phyloP scores from a whole-genome alignment of 2,329 filamentous ascomycete genomes.

The Epichloe sp. region DNA sequence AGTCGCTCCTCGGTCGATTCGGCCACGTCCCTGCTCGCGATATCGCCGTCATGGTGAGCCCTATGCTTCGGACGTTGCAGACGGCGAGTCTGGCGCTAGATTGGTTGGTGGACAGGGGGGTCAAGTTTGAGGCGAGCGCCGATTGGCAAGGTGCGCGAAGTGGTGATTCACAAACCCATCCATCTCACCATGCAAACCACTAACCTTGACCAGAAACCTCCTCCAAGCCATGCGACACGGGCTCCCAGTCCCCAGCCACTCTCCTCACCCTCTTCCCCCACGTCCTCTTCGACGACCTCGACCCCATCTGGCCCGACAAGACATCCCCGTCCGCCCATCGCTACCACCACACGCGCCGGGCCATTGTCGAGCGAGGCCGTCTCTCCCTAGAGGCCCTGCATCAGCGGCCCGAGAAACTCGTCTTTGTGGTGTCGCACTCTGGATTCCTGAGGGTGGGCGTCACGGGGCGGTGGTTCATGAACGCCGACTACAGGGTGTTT shows the following conservation, averaged over 20 bases:
- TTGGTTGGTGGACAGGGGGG: constrained; percentile 41
- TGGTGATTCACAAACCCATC: background rate
- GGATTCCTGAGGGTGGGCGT: constrained; percentile 48
- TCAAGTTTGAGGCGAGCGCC: constrained; percentile 43
- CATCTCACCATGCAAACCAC: background rate
- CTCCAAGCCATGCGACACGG: constrained; percentile 47
- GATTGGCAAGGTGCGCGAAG: constrained; percentile 45
- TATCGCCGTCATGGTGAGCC: constrained; percentile 45
- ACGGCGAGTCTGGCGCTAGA: constrained; percentile 45
- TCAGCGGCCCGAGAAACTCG: constrained; percentile 42
- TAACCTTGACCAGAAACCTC: constrained; percentile 33
- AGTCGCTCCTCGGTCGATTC: constrained; percentile 28
- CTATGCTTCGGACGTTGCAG: constrained; percentile 53
- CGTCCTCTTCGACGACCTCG: constrained; percentile 45
- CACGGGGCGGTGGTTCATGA: constrained; percentile 41
- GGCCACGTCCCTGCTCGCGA: constrained; percentile 17
- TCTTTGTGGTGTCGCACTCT: constrained; percentile 53
- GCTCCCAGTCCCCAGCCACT: constrained; percentile 28
- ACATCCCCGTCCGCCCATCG: constrained; percentile 27
- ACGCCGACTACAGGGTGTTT: constrained; percentile 53
- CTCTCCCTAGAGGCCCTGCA: constrained; percentile 35
- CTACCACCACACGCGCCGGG: constrained; percentile 40
- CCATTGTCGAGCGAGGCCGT: constrained; percentile 43
- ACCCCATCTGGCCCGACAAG: constrained; percentile 52
- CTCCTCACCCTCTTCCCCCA: constrained; percentile 34